These are phyloP conservation scores for Phialophora expanda DNA, from an alignment of 2,329 filamentous ascomycete genomes.

Conservation along the genomic window DNA sequence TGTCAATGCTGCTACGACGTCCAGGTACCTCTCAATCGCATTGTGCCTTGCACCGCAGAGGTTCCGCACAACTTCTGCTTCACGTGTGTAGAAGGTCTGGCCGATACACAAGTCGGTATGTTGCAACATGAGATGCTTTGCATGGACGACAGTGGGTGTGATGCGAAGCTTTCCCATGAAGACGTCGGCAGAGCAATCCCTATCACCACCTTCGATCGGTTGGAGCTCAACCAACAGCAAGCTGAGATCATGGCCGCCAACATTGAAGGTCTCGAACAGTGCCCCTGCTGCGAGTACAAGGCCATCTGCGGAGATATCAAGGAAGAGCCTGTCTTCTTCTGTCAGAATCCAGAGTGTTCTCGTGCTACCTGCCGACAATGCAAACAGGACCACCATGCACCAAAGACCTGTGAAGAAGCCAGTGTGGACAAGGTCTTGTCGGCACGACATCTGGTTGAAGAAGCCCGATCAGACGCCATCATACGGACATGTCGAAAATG, in stretches of 20 bases:
- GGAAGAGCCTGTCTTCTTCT: conserved; percentile 74
- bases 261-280: conserved; percentile 73
- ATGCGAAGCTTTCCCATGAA: conserved; percentile 47
- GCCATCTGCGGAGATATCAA: conserved; percentile 72
- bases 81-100: conserved; percentile 67
- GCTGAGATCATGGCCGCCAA: conserved; percentile 70
- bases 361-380: conserved; percentile 72
- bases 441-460: conserved; percentile 72
- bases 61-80: conserved; percentile 71
- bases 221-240: conserved; percentile 75
- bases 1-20: conserved; percentile 77
- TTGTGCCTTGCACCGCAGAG: conserved; percentile 69
- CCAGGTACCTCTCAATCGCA: conserved; percentile 64
- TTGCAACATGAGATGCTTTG: conserved; percentile 72
- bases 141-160: conserved; percentile 72
- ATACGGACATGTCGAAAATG: conserved; percentile 72
- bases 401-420: conserved; percentile 71
- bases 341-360: conserved; percentile 68
- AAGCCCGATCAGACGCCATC: conserved; percentile 80
- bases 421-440: conserved; percentile 64
- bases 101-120: conserved; percentile 71
- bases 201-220: conserved; percentile 61
- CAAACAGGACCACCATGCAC: conserved; percentile 70
- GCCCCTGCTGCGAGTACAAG: conserved; percentile 82
- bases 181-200: conserved; percentile 34